Conservation (phyloP, 2,329 filamentous ascomycete genomes). For the Neofusicoccum cordaticola region DNA sequence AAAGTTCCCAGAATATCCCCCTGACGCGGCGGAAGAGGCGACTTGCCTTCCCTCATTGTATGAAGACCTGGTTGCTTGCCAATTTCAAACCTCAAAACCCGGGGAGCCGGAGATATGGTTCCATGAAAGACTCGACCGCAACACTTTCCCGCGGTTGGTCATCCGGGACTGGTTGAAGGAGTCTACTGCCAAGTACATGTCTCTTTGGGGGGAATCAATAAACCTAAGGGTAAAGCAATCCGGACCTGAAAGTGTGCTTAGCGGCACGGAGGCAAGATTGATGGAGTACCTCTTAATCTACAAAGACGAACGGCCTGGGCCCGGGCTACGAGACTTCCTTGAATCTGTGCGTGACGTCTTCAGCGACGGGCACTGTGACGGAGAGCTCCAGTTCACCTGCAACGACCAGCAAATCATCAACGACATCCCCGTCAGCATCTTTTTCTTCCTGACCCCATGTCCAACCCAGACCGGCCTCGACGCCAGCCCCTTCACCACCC, state of each 20-base stretch:
- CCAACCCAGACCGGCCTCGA: neutral
- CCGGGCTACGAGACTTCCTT: neutral
- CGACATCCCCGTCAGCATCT: neutral
- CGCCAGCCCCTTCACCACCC: neutral
- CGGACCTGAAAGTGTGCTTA: neutral
- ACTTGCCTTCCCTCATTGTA: neutral
- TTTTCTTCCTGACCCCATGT: neutral
- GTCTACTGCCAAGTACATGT: too few relatives aligned
- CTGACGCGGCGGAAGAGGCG: constrained; percentile 34
- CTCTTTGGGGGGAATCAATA: too few relatives aligned
- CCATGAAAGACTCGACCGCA: neutral
- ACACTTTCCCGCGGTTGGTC: neutral
- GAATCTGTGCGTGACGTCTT: neutral
- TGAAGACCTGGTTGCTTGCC: neutral
- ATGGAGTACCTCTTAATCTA: neutral
- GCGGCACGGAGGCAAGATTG: neutral
- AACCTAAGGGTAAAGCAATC: neutral
- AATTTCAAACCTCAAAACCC: neutral
- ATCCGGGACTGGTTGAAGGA: too few relatives aligned
- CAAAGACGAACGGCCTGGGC: neutral
- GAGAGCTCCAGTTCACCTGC: neutral
- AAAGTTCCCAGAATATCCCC: constrained; percentile 26
- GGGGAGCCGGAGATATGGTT: neutral
- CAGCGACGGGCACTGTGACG: neutral
- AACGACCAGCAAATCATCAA: neutral